Evolutionary conservation across 108 stramenopile genomes (phyloP).

Genomic region (Schizochytrium sp.): DNA sequence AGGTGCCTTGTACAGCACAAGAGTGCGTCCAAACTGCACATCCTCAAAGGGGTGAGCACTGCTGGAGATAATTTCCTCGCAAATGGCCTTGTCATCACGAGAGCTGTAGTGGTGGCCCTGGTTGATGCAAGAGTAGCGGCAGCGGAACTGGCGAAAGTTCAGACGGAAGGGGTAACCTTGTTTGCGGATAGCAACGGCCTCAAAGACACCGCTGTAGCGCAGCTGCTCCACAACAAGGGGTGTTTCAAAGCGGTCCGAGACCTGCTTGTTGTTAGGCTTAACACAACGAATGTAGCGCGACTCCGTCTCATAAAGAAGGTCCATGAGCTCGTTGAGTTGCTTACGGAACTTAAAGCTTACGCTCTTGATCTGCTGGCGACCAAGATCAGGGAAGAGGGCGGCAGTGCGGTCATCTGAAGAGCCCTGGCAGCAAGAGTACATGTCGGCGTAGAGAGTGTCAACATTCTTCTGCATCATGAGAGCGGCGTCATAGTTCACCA

Average conservation of each 20-base stretch:
- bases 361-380: constrained; percentile 44
- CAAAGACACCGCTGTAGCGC: constrained; percentile 63
- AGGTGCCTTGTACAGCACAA: constrained; percentile 53
- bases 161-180: constrained; percentile 83
- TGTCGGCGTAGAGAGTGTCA: constrained; percentile 76
- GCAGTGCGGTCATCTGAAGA: constrained; percentile 53
- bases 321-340: constrained; percentile 64
- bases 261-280: constrained; percentile 69
- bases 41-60: constrained; percentile 26
- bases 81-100: background rate
- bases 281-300: constrained; percentile 73
- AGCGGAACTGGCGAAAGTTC: constrained; percentile 37
- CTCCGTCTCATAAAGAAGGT: constrained; percentile 48
- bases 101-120: background rate
- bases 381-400: constrained; percentile 21
- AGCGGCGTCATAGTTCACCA: constrained; percentile 68
- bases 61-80: background rate
- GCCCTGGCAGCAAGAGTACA: constrained; percentile 62
- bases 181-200: constrained; percentile 80
- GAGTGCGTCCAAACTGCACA: constrained; percentile 61
- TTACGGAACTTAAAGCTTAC: constrained; percentile 55
- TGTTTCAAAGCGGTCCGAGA: constrained; percentile 61
- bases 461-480: constrained; percentile 73
- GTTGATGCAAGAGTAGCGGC: constrained; percentile 63
- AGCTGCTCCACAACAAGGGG: constrained; percentile 69